These are phyloP conservation scores for Macadamia integrifolia DNA, from an alignment of 164 flowering plant genomes.

Conservation along the genomic window DNA sequence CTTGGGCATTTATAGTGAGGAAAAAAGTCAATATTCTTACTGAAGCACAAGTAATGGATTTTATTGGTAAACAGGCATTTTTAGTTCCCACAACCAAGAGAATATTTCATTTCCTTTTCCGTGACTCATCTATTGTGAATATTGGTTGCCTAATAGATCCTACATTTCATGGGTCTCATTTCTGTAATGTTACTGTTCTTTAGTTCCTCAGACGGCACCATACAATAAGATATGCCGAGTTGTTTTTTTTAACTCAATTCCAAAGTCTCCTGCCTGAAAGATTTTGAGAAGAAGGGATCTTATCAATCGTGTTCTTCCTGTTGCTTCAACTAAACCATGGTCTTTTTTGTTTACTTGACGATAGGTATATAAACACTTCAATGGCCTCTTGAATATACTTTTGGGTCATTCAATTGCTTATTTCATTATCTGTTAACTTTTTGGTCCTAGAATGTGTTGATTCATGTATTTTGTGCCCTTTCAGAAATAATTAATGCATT, in stretches of 20 bases:
- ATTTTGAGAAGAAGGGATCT: slow-evolving; percentile 70
- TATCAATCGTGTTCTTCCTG: slow-evolving; percentile 30
- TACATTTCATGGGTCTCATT: too few relatives aligned
- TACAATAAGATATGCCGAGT: slow-evolving; percentile 75
- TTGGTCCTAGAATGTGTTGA: too few relatives aligned
- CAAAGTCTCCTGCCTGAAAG: slow-evolving; percentile 74
- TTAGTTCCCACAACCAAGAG: neutral
- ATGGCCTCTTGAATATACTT: too few relatives aligned
- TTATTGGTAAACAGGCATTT: slow-evolving; percentile 63
- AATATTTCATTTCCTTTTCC: neutral
- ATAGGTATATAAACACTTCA: too few relatives aligned
- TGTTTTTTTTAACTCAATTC: slow-evolving; percentile 53
- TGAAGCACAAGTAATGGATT: slow-evolving; percentile 59
- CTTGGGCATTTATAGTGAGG: slow-evolving; percentile 86
- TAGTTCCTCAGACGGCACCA: slow-evolving; percentile 63
- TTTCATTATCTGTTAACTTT: too few relatives aligned
- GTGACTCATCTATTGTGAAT: too few relatives aligned
- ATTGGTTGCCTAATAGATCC: too few relatives aligned
- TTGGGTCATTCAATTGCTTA: too few relatives aligned
- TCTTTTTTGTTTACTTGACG: neutral
- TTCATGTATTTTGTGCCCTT: too few relatives aligned
- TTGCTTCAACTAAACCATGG: slow-evolving; percentile 28
- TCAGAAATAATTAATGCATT: too few relatives aligned
- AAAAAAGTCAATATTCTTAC: slow-evolving; percentile 52
- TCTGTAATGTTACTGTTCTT: neutral